phyloP scores from a whole-genome alignment of 2,329 filamentous ascomycete genomes.

The Neopestalotiopsis rosae region DNA sequence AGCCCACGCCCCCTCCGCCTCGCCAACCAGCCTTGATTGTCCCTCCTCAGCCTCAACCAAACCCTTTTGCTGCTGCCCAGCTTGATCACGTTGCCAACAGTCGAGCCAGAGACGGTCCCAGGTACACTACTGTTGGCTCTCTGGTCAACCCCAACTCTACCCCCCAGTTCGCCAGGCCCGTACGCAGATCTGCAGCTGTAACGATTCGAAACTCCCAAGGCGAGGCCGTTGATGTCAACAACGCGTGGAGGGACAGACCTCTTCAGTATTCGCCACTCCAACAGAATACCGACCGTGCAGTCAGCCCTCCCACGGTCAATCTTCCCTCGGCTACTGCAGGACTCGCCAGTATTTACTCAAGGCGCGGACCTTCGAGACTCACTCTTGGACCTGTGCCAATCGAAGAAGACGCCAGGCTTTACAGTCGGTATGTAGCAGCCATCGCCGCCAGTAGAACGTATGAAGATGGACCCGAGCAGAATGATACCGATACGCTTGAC shows the following conservation, averaged over 20 bases:
- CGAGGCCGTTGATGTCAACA: constrained; percentile 30
- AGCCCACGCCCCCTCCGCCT: too few relatives aligned
- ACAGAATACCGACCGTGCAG: constrained; percentile 58
- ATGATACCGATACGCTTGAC: too few relatives aligned
- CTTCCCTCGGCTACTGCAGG: not conserved
- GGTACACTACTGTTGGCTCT: constrained; percentile 62
- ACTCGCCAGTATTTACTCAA: too few relatives aligned
- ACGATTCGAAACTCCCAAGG: constrained; percentile 41
- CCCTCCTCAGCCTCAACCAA: too few relatives aligned
- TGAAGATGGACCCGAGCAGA: too few relatives aligned
- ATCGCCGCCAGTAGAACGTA: too few relatives aligned
- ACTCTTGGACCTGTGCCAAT: too few relatives aligned
- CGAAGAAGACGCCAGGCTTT: too few relatives aligned
- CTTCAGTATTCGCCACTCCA: constrained; percentile 58
- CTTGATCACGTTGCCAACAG: constrained; percentile 9
- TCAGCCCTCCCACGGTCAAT: constrained; percentile 41
- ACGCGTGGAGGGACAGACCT: constrained; percentile 28
- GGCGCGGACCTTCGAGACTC: too few relatives aligned
- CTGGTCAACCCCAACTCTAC: constrained; percentile 55
- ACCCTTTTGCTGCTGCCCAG: not conserved
- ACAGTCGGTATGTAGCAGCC: too few relatives aligned
- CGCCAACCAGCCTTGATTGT: too few relatives aligned
- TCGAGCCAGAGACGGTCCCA: constrained; percentile 22
- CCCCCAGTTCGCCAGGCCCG: constrained; percentile 53
- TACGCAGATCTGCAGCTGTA: constrained; percentile 53